Percentiles rank a stretch among this genome's conserved stretches.
phyloP scores from a whole-genome alignment of 2,329 filamentous ascomycete species.

The Botrytis sinoallii region DNA sequence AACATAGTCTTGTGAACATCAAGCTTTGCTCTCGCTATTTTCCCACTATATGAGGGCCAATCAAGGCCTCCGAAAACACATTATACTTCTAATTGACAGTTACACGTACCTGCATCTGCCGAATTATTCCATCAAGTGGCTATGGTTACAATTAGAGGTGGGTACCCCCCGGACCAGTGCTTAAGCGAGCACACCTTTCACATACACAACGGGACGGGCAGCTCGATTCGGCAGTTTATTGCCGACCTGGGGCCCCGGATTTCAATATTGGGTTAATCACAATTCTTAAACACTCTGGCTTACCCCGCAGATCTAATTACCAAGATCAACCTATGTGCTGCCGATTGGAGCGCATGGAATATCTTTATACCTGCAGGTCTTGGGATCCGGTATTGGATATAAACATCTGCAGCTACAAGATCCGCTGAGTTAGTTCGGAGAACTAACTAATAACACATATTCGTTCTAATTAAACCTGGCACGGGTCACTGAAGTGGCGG shows the following conservation, averaged over 20 bases:
- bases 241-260: background rate
- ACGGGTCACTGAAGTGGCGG: background rate
- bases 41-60: background rate
- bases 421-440: background rate
- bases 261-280: background rate
- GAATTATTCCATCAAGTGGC: background rate
- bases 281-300: background rate
- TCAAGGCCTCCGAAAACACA: background rate
- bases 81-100: background rate
- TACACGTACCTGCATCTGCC: background rate
- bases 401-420: background rate
- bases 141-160: background rate
- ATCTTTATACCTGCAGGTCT: background rate
- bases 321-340: background rate
- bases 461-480: background rate
- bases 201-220: background rate
- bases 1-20: background rate
- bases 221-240: background rate
- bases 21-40: background rate
- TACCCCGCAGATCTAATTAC: background rate
- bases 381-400: background rate
- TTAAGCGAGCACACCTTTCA: background rate
- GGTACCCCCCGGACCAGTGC: background rate
- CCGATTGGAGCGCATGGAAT: slow-evolving; percentile 5
- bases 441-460: background rate